A percentile compares a stretch with the other conserved stretches of the same genome.
phyloP scores from a whole-genome alignment of 176 grass and related monocot genomes.

The Oryza glaberrima region DNA sequence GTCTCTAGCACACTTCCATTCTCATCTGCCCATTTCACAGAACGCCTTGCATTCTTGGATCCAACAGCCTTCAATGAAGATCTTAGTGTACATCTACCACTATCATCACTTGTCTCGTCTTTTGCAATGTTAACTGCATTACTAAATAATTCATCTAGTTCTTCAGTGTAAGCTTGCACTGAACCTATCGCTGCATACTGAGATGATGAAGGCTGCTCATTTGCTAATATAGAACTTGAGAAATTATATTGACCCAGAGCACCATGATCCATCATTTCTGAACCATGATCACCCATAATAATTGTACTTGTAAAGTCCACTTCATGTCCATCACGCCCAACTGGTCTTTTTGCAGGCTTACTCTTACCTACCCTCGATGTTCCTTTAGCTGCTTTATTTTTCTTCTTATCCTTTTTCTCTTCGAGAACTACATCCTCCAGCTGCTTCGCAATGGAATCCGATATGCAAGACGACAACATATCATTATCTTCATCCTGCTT shows the following conservation, averaged over 20 bases:
- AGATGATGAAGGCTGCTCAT: constrained; percentile 32
- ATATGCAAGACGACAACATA: constrained; percentile 59
- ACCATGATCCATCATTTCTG: constrained; percentile 30
- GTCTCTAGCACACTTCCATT: constrained; percentile 41
- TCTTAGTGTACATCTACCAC: constrained; percentile 50
- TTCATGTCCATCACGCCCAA: constrained; percentile 26
- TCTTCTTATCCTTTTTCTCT: constrained; percentile 52
- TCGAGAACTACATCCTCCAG: constrained; percentile 59
- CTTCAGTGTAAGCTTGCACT: constrained; percentile 23
- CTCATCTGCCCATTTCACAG: constrained; percentile 81
- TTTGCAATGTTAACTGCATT: constrained; percentile 43
- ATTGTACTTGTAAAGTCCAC: constrained; percentile 49
- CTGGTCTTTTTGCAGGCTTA: constrained; percentile 46
- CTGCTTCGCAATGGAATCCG: constrained; percentile 73
- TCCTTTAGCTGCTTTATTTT: constrained; percentile 52
- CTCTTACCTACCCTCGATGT: constrained; percentile 46
- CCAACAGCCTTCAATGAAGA: constrained; percentile 66
- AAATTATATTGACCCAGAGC: constrained; percentile 40
- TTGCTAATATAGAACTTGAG: constrained; percentile 9
- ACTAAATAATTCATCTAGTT: constrained; percentile 35
- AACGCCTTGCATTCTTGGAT: constrained; percentile 51
- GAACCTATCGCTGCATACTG: constrained; percentile 26
- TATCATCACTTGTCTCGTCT: constrained; percentile 33
- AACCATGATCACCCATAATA: constrained; percentile 48
- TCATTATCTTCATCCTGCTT: constrained; percentile 38